Evolutionary conservation across 306 rosid species (phyloP), one percentile per base, ranked within the genome.

Genomic region (Comarum palustre): DNA sequence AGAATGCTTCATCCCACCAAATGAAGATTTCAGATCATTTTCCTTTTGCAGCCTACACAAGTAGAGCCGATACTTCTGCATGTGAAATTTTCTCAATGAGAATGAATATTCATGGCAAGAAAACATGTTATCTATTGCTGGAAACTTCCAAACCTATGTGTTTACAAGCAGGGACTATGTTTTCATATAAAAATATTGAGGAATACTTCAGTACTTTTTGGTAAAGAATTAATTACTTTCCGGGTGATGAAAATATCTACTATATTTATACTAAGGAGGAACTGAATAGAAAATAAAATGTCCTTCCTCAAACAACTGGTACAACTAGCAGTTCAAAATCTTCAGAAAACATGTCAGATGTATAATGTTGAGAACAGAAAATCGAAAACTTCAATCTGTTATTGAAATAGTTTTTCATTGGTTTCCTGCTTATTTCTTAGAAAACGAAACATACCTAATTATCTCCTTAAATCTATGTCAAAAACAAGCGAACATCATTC

Each of bases 41-140:
- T 90, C 96, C 71, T 90, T 95, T 75, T 87, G 97, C 74, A 95
- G 79, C 84, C 99, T 80, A 74, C 93, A 82, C 93, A 91, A 77
- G 85, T 95, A 95, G 73, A 95, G 97, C 77, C 97, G 93, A 72
- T 91, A 95, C 79, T 95, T 95, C 99, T 95, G 96, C 80, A 78
- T 2, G 75, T n/a, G 64, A 54, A 69, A 73, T 11, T 0, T 76
- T 73, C 55, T 82, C 76, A 57, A 58, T 59, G 67, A 80, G 83
- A 70, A 77, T 43, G 80, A 66, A 73, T 52, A 52, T 36, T 9
- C 46, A 68, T 24, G 22, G 66, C 39, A 74, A 31, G 73, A 70
- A 75, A 68, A 62, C 69, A 61, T 59, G 80, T 10, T 66, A 70
- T 73, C 20, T 73, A 27, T 59, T 38, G 5, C 14, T 59, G 31